Evolutionary conservation across 2,329 filamentous ascomycete genomes (phyloP), one percentile per base, ranked within the genome.

Genomic region (Thermomyces lanuginosus): DNA sequence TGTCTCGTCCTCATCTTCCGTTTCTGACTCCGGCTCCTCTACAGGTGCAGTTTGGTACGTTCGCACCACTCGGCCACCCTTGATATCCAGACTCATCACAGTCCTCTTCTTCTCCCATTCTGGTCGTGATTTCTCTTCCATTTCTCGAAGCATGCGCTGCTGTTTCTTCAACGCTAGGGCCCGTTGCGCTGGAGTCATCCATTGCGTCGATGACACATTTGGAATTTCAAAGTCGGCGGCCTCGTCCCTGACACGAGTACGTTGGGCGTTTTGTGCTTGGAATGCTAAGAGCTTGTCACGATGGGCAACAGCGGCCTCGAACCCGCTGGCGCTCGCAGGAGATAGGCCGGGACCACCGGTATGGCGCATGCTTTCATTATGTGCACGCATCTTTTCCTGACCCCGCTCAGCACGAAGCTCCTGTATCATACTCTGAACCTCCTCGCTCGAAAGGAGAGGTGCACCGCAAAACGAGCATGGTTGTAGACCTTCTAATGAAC

Each of bases 401-500:
- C 84, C 86, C 4, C 84, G 72, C 55, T 95, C 86, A 27, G 81
- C 77, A 20, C 75, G 73, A 8, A 98, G 63, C 41, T 86, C 75
- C 14, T 69, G 66, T 25, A 95, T 77, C 70, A 98, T 92, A 17
- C 68, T 71, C 42, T 91, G 76, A 6, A 92, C 70, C 29, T 95
- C 83, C 3, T 66, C 57, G 0, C 69, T 49, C 16, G 66, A 74
- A 5, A 98, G 59, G 0, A 98, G 60, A 0, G 81, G 71, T 0
- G 67, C 63, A 0, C 73, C 72, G 56, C 89, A 98, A 45, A 80
- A 93, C 0, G 86, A 93, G 51, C 89, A 98, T 0, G 86, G 86
- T 0, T 86, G 86, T 1, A 95, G 63, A 0, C 89, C 89, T 53
- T 98, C 84, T 44, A 89, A 84, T 13, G 92, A 72, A 49, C 89